Evolutionary conservation across 441 rosid species (phyloP).

Genomic region (Sinapis alba): DNA sequence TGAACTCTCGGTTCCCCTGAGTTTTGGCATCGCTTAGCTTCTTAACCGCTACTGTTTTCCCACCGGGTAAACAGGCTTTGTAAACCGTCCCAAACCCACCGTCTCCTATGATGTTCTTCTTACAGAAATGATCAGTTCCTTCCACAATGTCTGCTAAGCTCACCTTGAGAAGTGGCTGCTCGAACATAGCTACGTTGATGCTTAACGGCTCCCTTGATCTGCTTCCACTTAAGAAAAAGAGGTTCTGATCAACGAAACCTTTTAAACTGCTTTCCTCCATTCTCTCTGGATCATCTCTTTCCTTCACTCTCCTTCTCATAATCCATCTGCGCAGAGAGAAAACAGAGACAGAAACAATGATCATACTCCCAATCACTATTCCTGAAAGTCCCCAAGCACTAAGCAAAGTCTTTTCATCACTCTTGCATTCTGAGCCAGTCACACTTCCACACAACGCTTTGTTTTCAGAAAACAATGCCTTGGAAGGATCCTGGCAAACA

Average conservation of each 20-base stretch:
- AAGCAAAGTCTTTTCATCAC: slow-evolving; percentile 35
- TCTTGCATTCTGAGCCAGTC: slow-evolving; percentile 53
- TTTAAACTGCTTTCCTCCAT: slow-evolving; percentile 57
- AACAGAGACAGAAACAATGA: slow-evolving; percentile 42
- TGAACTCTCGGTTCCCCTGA: slow-evolving; percentile 86
- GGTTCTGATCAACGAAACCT: slow-evolving; percentile 57
- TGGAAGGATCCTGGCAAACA: slow-evolving; percentile 62
- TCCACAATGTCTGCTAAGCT: slow-evolving; percentile 74
- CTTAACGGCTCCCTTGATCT: slow-evolving; percentile 85
- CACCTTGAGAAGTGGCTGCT: slow-evolving; percentile 82
- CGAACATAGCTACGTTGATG: slow-evolving; percentile 83
- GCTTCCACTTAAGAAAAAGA: slow-evolving; percentile 70
- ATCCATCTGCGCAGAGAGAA: slow-evolving; percentile 51
- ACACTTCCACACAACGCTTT: slow-evolving; percentile 60
- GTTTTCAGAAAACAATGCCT: slow-evolving; percentile 58
- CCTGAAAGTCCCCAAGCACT: slow-evolving; percentile 64
- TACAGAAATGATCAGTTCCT: slow-evolving; percentile 80
- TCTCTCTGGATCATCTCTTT: slow-evolving; percentile 52
- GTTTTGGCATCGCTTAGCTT: slow-evolving; percentile 84
- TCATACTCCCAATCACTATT: slow-evolving; percentile 47
- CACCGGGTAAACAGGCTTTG: slow-evolving; percentile 63
- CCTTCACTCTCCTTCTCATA: slow-evolving; percentile 38
- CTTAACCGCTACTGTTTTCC: slow-evolving; percentile 82
- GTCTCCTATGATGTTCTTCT: slow-evolving; percentile 86
- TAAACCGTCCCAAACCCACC: slow-evolving; percentile 95